Conservation (phyloP, 2,329 filamentous ascomycete genomes). For the Penicillium decumbens region DNA sequence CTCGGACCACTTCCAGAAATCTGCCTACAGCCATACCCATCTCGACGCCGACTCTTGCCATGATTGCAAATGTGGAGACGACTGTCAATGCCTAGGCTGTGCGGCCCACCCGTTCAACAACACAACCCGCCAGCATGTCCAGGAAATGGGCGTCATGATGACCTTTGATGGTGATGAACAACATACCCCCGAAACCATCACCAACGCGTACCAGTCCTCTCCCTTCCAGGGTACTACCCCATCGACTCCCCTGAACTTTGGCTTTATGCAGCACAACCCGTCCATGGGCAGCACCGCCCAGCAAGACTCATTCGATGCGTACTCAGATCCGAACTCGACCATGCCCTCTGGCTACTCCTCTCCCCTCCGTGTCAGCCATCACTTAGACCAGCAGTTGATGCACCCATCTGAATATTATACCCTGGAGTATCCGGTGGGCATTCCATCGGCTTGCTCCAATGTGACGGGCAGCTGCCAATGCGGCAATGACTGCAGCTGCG, state of each 20-base stretch:
- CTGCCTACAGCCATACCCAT: slow-evolving; percentile 6
- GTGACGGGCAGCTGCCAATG: slow-evolving; percentile 50
- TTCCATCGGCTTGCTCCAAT: slow-evolving; percentile 44
- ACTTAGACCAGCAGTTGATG: slow-evolving; percentile 33
- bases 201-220: slow-evolving; percentile 19
- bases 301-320: slow-evolving; percentile 18
- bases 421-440: slow-evolving; percentile 39
- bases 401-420: slow-evolving; percentile 42
- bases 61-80: slow-evolving; percentile 43
- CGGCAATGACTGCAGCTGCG: slow-evolving; percentile 49
- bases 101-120: slow-evolving; percentile 46
- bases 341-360: slow-evolving; percentile 26
- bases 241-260: slow-evolving; percentile 15
- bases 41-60: slow-evolving; percentile 24
- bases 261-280: slow-evolving; percentile 14
- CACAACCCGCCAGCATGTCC: slow-evolving; percentile 43
- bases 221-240: slow-evolving; percentile 17
- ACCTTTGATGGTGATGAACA: slow-evolving; percentile 31
- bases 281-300: slow-evolving; percentile 13
- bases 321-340: slow-evolving; percentile 20
- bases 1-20: slow-evolving; percentile 7
- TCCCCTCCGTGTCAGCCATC: slow-evolving; percentile 21
- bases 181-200: slow-evolving; percentile 15
- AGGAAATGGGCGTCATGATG: slow-evolving; percentile 45
- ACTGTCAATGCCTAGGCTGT: slow-evolving; percentile 46